Evolutionary conservation across 2,329 filamentous ascomycete species (phyloP).

Genomic region (Paracoccidioides lutzii): DNA sequence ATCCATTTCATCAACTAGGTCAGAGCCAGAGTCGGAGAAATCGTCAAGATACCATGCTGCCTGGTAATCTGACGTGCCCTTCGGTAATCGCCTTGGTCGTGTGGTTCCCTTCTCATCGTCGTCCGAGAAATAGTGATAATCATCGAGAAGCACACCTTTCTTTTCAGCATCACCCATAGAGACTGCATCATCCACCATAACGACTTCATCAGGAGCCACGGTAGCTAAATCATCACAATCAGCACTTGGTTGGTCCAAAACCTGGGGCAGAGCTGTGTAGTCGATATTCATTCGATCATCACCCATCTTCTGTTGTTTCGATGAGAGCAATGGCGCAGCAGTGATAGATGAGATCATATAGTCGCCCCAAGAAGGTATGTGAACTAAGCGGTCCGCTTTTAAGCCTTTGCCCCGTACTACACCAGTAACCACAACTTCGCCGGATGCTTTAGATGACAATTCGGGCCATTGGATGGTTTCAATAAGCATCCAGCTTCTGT

Average conservation of each 20-base stretch:
- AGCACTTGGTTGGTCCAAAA: slow-evolving; percentile 58
- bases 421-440: slow-evolving; percentile 65
- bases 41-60: slow-evolving; percentile 84
- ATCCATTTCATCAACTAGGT: slow-evolving; percentile 62
- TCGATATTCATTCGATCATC: slow-evolving; percentile 60
- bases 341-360: slow-evolving; percentile 87
- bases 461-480: slow-evolving; percentile 66
- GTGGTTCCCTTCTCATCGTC: slow-evolving; percentile 59
- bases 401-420: slow-evolving; percentile 73
- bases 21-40: slow-evolving; percentile 72
- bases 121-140: slow-evolving; percentile 96
- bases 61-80: slow-evolving; percentile 88
- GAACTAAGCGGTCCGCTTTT: slow-evolving; percentile 79
- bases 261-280: slow-evolving; percentile 35
- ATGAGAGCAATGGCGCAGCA: slow-evolving; percentile 53
- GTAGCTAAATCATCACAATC: slow-evolving; percentile 74
- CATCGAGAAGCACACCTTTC: slow-evolving; percentile 85
- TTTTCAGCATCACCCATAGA: slow-evolving; percentile 43
- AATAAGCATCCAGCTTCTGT: slow-evolving; percentile 87
- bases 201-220: slow-evolving; percentile 72
- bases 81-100: slow-evolving; percentile 63
- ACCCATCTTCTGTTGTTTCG: slow-evolving; percentile 36
- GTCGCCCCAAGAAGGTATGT: slow-evolving; percentile 86
- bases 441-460: slow-evolving; percentile 30
- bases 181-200: slow-evolving; percentile 56